Base-by-base conservation (phyloP, 192 early-diverging fungal species). In the Coemansia sp. region DNA sequence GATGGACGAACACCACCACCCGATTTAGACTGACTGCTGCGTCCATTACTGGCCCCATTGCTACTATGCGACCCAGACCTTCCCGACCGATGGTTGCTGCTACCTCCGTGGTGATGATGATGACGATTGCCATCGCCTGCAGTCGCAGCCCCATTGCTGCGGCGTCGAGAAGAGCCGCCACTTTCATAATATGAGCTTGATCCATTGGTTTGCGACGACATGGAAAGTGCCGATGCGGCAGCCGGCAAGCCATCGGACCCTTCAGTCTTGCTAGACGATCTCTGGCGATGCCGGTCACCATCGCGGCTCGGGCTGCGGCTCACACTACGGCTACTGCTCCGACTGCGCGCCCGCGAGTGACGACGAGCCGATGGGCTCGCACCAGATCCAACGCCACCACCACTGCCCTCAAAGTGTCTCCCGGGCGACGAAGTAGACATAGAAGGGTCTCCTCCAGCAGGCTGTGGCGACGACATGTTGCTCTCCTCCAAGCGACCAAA, bases 401-500 rank as follows among this genome's bases (percentile, higher is more conserved):
- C n/a, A n/a, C n/a, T n/a, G n/a, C n/a, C n/a, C n/a, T 61, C 61
- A 10, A 50, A 39, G 23, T 57, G 54, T 28, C 22, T 42, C 17
- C 51, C 29, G 11, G 56, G 41, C n/a, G 46, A 28, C 11, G 37
- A 55, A 7, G 35, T 44, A 2, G 33, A 25, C 33, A 49, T 7
- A 13, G 43, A 20, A 18, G 10, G 35, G 11, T 52, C 45, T 25
- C 28, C 18, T 4, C n/a, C n/a, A n/a, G n/a, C n/a, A n/a, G 52
- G 48, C 22, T 34, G 28, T 11, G 61, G 54, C 24, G 44, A 42
- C 2, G 64, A 43, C 53, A 50, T 14, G 36, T 44, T 40, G 54
- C 46, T 56, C 47, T 63, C 51, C 73, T 81, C 67, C 38, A 79
- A 40, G 19, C 79, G 58, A 44, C 72, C 73, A 80, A 84, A 85